These are phyloP conservation scores for Colletotrichum incanum DNA, from an alignment of 2,329 filamentous ascomycete species.

Conservation along the genomic window DNA sequence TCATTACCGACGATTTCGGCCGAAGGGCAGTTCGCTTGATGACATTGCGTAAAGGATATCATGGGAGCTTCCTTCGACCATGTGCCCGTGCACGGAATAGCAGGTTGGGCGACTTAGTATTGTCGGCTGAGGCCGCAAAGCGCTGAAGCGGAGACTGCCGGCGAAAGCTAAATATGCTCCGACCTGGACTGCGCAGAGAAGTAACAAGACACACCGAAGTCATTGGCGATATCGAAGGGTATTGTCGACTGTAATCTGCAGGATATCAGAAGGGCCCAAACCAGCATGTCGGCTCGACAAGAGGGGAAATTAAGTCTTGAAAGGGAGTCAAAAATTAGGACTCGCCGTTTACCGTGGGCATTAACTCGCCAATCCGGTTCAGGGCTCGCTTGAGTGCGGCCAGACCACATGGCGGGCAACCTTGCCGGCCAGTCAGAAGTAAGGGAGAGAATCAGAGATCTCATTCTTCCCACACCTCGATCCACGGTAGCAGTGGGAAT, in stretches of 20 bases:
- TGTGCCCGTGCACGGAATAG: not conserved
- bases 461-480: slow-evolving; percentile 39
- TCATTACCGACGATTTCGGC: not conserved
- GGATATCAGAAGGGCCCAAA: not conserved
- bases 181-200: not conserved
- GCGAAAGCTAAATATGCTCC: not conserved
- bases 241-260: slow-evolving; percentile 6
- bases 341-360: not conserved
- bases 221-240: not conserved
- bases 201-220: not conserved
- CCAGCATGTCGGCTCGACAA: not conserved
- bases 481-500: slow-evolving; percentile 40
- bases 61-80: not conserved
- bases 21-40: not conserved
- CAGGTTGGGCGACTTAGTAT: not conserved
- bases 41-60: not conserved
- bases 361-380: not conserved
- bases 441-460: slow-evolving; percentile 34
- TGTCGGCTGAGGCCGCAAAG: slow-evolving; percentile 1
- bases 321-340: not conserved
- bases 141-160: slow-evolving; percentile 24
- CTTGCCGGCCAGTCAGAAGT: slow-evolving; percentile 22
- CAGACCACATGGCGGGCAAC: slow-evolving; percentile 17
- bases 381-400: slow-evolving; percentile 17
- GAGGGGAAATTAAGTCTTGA: not conserved